Evolutionary conservation across 192 early-diverging fungal species (phyloP), one percentile per base, ranked within the genome.

Genomic region (Blastocladiella britannica): DNA sequence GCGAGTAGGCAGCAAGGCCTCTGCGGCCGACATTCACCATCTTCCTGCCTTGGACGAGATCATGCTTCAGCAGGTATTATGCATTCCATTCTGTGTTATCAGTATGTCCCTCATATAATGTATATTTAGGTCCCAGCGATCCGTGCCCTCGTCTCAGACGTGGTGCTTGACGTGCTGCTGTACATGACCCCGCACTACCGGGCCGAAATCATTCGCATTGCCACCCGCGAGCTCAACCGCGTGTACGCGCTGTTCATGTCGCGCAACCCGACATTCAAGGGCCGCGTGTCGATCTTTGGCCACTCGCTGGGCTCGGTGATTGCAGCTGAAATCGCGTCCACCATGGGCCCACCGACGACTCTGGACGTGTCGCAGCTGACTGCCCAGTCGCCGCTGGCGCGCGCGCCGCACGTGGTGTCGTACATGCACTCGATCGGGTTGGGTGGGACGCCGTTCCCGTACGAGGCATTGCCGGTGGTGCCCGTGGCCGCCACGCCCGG

Each of bases 161-260:
- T 56, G 25, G 55, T 30, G 3, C 28, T 56, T 4, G 55, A 56
- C 29, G 55, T 56, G 8, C 55, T 56, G 28, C 15, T 56, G 2
- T 56, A 56, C 22, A 5, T 56, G 55, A 56, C 55, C 6, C 55
- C 55, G 29, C 55, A 15, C 12, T 56, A 20, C 28, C 55, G 55
- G 15, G 28, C 28, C 3, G 24, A 24, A 15, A 56, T 56, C 30
- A 29, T 56, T 23, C 4, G 20, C 23, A 27, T 20, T 18, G 23
- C 28, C 15, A 27, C 55, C 15, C 15, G 12, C 3, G 55, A 56
- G 26, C 29, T 56, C 12, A 56, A 56, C 29, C 28, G 24, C 26
- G 29, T 56, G 18, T 27, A 29, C 24, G 18, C 12, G 55, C 28
- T 29, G 55, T 56, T 27, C 28, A n/a, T 20, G 55, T 29, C 26